Evolutionary conservation across 1,139 yeast genomes (phyloP), one percentile per base, ranked within the genome.

Genomic region (Pneumocystis oryctolagi): DNA sequence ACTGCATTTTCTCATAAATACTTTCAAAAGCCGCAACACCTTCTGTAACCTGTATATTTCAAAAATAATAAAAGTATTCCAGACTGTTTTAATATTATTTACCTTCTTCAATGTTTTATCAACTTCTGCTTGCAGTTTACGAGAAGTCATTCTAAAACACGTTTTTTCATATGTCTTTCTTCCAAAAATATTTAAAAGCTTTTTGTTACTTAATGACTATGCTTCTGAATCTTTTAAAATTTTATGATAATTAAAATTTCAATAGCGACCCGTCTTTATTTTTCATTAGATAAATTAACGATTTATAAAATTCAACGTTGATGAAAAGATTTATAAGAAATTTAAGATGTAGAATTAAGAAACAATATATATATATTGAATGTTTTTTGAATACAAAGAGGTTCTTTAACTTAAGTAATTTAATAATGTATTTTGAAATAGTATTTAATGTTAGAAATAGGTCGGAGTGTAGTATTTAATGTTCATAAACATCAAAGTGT

Each of bases 31-130:
- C 85, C 62, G 83, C 83, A 60, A 92, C 81, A n/a, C 97, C 97
- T 39, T 66, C 68, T 16, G 62, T 47, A 12, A 47, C 55, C 55
- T 47, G 16, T n/a, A 25, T 12, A 25, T 25, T 20, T 47, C 12
- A 47, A 28, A 25, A 3, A 25, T 12, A n/a, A 12, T 47, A 25
- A 47, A 14, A 8, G 12, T 3, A 34, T 34, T 47, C 9, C 6
- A 37, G 5, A 5, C 14, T 37, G 6, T 16, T 14, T 25, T 25
- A 47, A 5, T 20, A 25, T 18, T 47, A 20, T 20, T 25, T 47
- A 92, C 95, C 75, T 94, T 89, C 75, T 92, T 92, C 79, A 90
- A 85, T 72, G 90, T 89, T 73, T 92, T 89, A 76, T 94, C 99
- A 74, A 92, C 89, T 78, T 94, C 99, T 75, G 65, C 64, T 31